Percentiles rank a stretch among this genome's conserved stretches.
Conservation (phyloP, 192 early-diverging fungal genomes). For the Jimgerdemannia lactiflua region DNA sequence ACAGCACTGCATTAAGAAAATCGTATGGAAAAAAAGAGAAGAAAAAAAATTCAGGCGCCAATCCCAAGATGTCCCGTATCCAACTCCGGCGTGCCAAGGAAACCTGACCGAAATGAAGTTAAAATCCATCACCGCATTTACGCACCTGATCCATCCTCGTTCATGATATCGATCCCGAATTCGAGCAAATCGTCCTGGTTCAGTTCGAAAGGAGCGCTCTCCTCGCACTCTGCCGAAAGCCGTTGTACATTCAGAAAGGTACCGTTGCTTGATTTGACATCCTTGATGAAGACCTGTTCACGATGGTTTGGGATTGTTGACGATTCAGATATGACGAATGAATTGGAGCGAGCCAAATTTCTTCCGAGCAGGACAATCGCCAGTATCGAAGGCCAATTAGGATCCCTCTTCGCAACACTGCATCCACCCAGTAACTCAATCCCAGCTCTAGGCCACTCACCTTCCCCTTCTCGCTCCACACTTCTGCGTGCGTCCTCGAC, state of each 20-base stretch:
- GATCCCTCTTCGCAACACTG: too few species aligned
- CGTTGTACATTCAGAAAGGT: conserved; percentile 76
- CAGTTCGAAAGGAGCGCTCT: conserved; percentile 57
- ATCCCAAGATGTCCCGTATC: too few species aligned
- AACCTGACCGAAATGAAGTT: too few species aligned
- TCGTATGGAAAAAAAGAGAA: not conserved
- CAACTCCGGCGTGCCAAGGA: too few species aligned
- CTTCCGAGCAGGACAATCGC: too few species aligned
- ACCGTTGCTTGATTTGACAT: conserved; percentile 78
- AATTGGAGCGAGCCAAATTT: too few species aligned
- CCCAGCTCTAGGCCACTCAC: conserved; percentile 14
- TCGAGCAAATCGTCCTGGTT: conserved; percentile 62
- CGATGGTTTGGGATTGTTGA: not conserved
- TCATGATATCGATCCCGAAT: conserved; percentile 79
- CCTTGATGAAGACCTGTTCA: conserved; percentile 62
- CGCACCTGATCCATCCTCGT: conserved; percentile 64
- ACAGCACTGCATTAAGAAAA: not conserved
- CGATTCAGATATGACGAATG: not conserved
- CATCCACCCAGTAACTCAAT: not conserved
- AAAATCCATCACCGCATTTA: not conserved
- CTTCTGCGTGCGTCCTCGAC: conserved; percentile 70
- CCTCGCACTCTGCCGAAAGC: conserved; percentile 61
- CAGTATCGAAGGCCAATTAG: too few species aligned
- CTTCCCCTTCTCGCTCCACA: conserved; percentile 62
- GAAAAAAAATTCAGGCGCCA: too few species aligned